These are phyloP conservation scores for Phaeosphaeriaceae sp. DNA, from an alignment of 2,329 filamentous ascomycete species.

Conservation along the genomic window DNA sequence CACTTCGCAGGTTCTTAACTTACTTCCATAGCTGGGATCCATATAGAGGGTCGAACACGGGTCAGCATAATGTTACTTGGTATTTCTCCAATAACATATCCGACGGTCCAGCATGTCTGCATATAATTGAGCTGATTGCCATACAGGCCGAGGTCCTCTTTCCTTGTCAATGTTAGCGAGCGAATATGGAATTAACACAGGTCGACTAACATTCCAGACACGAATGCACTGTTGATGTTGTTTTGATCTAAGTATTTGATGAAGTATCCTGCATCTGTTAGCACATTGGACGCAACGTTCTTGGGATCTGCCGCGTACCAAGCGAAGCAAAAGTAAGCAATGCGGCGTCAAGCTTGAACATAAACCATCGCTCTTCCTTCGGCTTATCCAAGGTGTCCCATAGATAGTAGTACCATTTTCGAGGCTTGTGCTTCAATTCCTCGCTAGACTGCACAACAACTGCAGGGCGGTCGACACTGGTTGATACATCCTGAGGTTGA, in stretches of 20 bases:
- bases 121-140: conserved; percentile 64
- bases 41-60: conserved; percentile 54
- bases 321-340: conserved; percentile 57
- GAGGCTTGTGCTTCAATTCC: conserved; percentile 17
- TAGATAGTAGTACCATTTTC: conserved; percentile 58
- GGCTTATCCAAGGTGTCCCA: conserved; percentile 63
- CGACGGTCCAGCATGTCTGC: conserved; percentile 65
- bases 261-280: conserved; percentile 52
- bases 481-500: neutral
- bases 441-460: conserved; percentile 3
- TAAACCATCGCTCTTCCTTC: conserved; percentile 56
- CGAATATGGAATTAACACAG: neutral
- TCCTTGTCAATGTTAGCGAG: conserved; percentile 40
- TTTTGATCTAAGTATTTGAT: conserved; percentile 58
- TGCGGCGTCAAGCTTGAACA: conserved; percentile 59
- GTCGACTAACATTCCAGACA: conserved; percentile 36
- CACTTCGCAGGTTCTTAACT: conserved; percentile 5
- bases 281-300: neutral
- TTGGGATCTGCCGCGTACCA: conserved; percentile 34
- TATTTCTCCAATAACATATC: conserved; percentile 64
- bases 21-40: conserved; percentile 58
- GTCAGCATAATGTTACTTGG: conserved; percentile 61
- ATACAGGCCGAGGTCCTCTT: conserved; percentile 61
- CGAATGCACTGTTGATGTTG: conserved; percentile 48
- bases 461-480: neutral